Base-by-base conservation (phyloP, 345 rosid species). In the Lepidium africanum region DNA sequence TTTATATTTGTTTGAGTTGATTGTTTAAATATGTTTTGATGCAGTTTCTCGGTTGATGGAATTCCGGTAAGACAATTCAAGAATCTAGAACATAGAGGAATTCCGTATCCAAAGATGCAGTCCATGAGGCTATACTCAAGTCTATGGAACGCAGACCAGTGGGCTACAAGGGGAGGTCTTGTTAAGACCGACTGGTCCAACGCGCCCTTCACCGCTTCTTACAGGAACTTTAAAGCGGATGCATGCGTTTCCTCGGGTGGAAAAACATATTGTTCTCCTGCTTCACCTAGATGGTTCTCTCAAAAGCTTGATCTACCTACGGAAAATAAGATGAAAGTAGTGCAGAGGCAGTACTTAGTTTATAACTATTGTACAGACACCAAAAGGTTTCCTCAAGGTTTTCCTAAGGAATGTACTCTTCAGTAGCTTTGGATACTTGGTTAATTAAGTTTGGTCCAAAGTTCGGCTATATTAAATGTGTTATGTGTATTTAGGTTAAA, bases 111-210 rank as follows among this genome's bases (percentile, higher is more conserved):
- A 8, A 83, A 63, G 69, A 70, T 57, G 69, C 91, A 87, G 42
- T 68, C 89, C 10, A 85, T 87, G 94, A 79, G 81, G 67, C 54
- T 84, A 6, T 80, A 84, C 83, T 76, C 85, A 10, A 85, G 83
- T 60, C 68, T 85, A 3, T 85, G 87, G 91, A 82, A 85, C 63
- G 91, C 85, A 15, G 84, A 85, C 69, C 78, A 74, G 40, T 85
- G 90, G 90, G 87, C 87, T 7, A 87, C 93, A 9, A 76, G 87
- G 41, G 88, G 88, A 30, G 90, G 94, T 3, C 75, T 75, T 2
- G 67, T 87, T 14, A 87, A 85, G 75, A 84, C 83, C 2, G 89
- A 87, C 58, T 84, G 89, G 81, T 70, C 80, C 12, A 65, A 74
- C 0, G 80, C 89, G n/a, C 89, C 83, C 1, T 80, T 80, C 56